Percentiles rank a stretch among this genome's conserved stretches.
These are phyloP conservation scores for Gautieria morchelliformis DNA, from an alignment of 768 basidiomycete species.

Conservation along the genomic window DNA sequence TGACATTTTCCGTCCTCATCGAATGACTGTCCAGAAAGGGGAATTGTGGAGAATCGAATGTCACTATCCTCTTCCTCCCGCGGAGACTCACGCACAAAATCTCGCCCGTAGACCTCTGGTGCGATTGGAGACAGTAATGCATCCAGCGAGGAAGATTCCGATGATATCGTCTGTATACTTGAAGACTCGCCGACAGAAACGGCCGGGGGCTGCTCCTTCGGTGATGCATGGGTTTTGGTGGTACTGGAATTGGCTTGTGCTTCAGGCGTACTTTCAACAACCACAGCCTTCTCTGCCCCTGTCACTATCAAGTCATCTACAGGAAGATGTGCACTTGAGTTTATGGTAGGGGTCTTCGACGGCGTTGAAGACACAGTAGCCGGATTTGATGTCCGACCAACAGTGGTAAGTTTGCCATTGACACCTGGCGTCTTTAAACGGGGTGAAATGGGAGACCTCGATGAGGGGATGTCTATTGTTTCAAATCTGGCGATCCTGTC, in stretches of 20 bases:
- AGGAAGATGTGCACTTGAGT: neutral
- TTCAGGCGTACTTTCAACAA: neutral
- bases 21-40: constrained; percentile 25
- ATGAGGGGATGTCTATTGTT: neutral
- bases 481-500: constrained; percentile 4
- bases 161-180: neutral
- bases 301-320: neutral
- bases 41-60: constrained; percentile 41
- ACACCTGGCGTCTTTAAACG: neutral
- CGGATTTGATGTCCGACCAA: neutral
- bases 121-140: neutral
- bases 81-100: neutral
- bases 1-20: constrained; percentile 22
- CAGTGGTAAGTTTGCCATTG: neutral
- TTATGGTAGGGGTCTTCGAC: neutral
- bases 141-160: neutral
- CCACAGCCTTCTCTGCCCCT: neutral
- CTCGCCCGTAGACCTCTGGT: neutral
- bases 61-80: constrained; percentile 21
- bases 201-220: neutral
- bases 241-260: no score
- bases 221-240: neutral
- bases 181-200: neutral
- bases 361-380: neutral
- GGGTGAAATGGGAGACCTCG: neutral